Conservation (phyloP, 2,329 filamentous ascomycete species). For the Exophiala spinifera region DNA sequence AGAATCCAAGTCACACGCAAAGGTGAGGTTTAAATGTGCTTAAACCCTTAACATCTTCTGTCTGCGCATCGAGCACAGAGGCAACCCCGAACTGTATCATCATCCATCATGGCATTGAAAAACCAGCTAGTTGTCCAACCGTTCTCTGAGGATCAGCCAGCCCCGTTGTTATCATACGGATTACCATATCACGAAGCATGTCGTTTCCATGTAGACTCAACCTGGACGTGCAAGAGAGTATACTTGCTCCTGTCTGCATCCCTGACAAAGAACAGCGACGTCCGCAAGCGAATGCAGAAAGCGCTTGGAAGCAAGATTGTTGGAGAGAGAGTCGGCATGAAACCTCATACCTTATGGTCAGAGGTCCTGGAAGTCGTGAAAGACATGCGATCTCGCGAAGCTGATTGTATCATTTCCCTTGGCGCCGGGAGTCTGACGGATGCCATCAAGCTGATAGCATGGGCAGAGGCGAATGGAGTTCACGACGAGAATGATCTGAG, state of each 20-base stretch:
- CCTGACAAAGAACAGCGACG: conserved; percentile 45
- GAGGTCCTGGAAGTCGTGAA: conserved; percentile 49
- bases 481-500: neutral
- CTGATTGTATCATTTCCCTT: conserved; percentile 60
- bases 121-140: too few relatives aligned
- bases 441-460: conserved; percentile 51
- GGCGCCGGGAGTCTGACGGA: conserved; percentile 56
- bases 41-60: too few relatives aligned
- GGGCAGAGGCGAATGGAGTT: conserved; percentile 49
- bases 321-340: conserved; percentile 50
- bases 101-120: too few relatives aligned
- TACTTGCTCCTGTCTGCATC: conserved; percentile 52
- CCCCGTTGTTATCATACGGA: conserved; percentile 47
- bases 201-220: conserved; percentile 44
- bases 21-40: too few relatives aligned
- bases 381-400: conserved; percentile 32
- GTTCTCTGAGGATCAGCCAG: conserved; percentile 25
- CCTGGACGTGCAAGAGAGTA: conserved; percentile 44
- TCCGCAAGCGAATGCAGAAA: conserved; percentile 40
- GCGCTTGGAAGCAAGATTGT: conserved; percentile 43
- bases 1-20: too few relatives aligned
- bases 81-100: too few relatives aligned
- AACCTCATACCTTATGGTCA: conserved; percentile 52
- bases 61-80: too few relatives aligned
- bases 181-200: conserved; percentile 45